Evolutionary conservation across 768 basidiomycete species (phyloP).

Genomic region (Suillus clintonianus): DNA sequence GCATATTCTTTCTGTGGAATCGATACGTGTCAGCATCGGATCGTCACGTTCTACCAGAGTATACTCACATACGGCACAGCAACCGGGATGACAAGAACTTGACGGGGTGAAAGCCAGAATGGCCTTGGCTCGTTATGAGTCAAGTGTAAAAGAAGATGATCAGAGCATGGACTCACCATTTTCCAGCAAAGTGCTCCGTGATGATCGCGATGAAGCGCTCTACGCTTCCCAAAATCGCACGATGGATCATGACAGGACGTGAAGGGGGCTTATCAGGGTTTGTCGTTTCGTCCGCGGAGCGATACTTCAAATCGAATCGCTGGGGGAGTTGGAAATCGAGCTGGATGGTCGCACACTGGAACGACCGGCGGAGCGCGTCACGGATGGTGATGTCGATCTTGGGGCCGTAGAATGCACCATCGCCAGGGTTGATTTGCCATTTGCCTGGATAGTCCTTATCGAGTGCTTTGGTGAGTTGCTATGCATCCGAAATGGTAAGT

Average conservation of each 20-base stretch:
- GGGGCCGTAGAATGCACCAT: conserved; percentile 99
- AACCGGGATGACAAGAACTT: conserved; percentile 93
- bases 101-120: conserved; percentile 98
- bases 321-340: conserved; percentile 98
- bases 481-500: conserved; percentile 11
- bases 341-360: conserved; percentile 99
- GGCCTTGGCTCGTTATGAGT: conserved; percentile 56
- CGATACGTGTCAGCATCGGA: conserved; percentile 8
- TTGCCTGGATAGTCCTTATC: conserved; percentile 84
- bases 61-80: conserved; percentile 80
- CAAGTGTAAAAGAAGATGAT: neutral
- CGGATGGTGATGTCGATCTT: conserved; percentile 98
- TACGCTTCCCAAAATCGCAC: conserved; percentile 90
- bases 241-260: conserved; percentile 96
- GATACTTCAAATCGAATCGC: conserved; percentile 93
- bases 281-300: conserved; percentile 64
- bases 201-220: conserved; percentile 97
- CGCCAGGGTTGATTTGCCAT: conserved; percentile 93
- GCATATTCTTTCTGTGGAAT: conserved; percentile 83
- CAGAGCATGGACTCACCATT: conserved; percentile 63
- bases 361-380: conserved; percentile 89
- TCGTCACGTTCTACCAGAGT: neutral
- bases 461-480: conserved; percentile 85
- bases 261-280: conserved; percentile 54
- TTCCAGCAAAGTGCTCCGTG: conserved; percentile 96